Evolutionary conservation across 495 filamentous ascomycete species (phyloP).

Genomic region (Penicillium ucsense): DNA sequence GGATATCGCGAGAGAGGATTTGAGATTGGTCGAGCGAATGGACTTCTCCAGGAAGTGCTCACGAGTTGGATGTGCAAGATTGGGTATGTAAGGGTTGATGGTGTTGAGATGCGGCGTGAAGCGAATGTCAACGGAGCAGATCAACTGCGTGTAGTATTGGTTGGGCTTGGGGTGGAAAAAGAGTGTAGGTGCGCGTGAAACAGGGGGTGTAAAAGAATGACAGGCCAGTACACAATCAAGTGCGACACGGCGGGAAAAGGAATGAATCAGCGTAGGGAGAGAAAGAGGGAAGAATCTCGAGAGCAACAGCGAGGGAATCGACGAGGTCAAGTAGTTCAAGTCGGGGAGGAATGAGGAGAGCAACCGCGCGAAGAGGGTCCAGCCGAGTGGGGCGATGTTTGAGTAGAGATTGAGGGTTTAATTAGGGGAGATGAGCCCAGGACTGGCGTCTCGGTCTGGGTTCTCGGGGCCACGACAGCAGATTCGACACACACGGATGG

Average conservation of each 20-base stretch:
- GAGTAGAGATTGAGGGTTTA: not conserved
- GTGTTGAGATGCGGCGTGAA: conserved; percentile 1
- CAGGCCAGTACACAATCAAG: conserved; percentile 28
- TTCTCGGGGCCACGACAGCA: too few relatives aligned
- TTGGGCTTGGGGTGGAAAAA: conserved; percentile 8
- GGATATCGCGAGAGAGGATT: not conserved
- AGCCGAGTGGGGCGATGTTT: conserved; percentile 12
- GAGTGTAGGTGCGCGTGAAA: conserved; percentile 13
- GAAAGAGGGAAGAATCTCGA: conserved; percentile 7
- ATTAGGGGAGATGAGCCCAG: conserved; percentile 1
- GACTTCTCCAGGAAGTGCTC: conserved; percentile 36
- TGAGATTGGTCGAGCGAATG: not conserved
- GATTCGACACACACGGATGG: too few relatives aligned
- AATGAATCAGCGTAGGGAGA: conserved; percentile 10
- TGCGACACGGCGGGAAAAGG: conserved; percentile 10
- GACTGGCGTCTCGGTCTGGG: not conserved
- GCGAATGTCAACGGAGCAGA: conserved; percentile 19
- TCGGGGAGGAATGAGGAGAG: conserved; percentile 7
- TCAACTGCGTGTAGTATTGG: conserved; percentile 25
- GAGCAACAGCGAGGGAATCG: conserved; percentile 6
- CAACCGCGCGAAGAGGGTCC: too few relatives aligned
- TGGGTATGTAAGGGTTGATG: too few relatives aligned
- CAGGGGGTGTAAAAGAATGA: conserved; percentile 27
- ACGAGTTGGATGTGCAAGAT: too few relatives aligned
- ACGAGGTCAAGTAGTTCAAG: conserved; percentile 19